A percentile compares a stretch with the other conserved stretches of the same genome.
These are phyloP conservation scores for Camelina sativa DNA, from an alignment of 345 rosid genomes.

Conservation along the genomic window DNA sequence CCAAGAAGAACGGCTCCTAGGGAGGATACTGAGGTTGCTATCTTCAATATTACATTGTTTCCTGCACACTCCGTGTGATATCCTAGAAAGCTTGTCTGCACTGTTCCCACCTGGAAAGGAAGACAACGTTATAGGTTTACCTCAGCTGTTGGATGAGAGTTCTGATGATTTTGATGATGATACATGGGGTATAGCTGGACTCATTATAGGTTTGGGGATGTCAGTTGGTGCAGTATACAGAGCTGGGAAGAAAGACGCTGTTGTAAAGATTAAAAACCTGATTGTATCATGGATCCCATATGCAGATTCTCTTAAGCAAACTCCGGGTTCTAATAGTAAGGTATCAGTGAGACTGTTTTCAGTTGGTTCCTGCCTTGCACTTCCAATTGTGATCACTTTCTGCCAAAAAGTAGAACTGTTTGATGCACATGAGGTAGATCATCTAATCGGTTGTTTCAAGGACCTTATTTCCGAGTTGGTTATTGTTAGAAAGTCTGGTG, in stretches of 20 bases:
- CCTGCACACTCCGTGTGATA: slow-evolving; percentile 52
- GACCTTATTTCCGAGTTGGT: slow-evolving; percentile 73
- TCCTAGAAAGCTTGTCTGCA: slow-evolving; percentile 54
- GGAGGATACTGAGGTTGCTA: slow-evolving; percentile 62
- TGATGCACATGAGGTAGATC: slow-evolving; percentile 60
- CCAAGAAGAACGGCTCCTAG: slow-evolving; percentile 66
- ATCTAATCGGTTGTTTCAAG: slow-evolving; percentile 58
- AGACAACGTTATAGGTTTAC: slow-evolving; percentile 43
- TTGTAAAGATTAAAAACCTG: slow-evolving; percentile 69
- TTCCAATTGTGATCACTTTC: slow-evolving; percentile 74
- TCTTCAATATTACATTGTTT: slow-evolving; percentile 54
- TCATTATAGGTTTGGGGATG: slow-evolving; percentile 83
- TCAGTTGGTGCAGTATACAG: slow-evolving; percentile 73
- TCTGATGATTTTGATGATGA: slow-evolving; percentile 76
- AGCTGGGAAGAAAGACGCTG: slow-evolving; percentile 71
- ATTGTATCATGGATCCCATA: slow-evolving; percentile 80
- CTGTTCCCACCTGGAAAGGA: slow-evolving; percentile 48
- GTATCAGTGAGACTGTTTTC: slow-evolving; percentile 58
- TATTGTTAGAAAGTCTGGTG: slow-evolving; percentile 60
- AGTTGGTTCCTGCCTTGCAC: slow-evolving; percentile 80
- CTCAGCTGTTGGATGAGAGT: slow-evolving; percentile 52
- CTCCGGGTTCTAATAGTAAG: slow-evolving; percentile 47
- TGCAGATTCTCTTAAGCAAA: slow-evolving; percentile 49
- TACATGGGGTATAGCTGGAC: slow-evolving; percentile 92
- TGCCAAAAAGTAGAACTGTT: slow-evolving; percentile 80